These are phyloP conservation scores for Kuraishia capsulata DNA, from an alignment of 805 yeast genomes.

Conservation along the genomic window DNA sequence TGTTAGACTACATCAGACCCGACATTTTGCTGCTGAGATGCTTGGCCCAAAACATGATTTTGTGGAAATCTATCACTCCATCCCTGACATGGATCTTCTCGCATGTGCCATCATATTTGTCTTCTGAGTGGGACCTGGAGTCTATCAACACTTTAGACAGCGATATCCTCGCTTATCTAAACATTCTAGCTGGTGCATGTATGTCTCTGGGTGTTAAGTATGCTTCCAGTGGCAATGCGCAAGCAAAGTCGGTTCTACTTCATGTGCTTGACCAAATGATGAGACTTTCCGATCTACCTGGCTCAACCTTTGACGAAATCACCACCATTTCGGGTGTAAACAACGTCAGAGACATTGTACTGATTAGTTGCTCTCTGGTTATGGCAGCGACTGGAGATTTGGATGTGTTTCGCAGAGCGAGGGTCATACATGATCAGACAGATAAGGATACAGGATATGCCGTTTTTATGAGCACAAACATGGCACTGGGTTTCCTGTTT, in stretches of 20 bases:
- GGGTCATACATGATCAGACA: slow-evolving; percentile 57
- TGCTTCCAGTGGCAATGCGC: slow-evolving; percentile 58
- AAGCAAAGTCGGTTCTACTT: slow-evolving; percentile 47
- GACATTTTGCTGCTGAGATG: slow-evolving; percentile 62
- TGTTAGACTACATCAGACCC: slow-evolving; percentile 69
- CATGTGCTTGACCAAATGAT: slow-evolving; percentile 44
- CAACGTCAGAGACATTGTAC: slow-evolving; percentile 47
- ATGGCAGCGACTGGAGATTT: slow-evolving; percentile 93
- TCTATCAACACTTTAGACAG: slow-evolving; percentile 33
- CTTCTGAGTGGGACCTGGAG: slow-evolving; percentile 13
- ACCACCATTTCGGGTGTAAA: slow-evolving; percentile 45
- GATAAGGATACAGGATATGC: slow-evolving; percentile 44
- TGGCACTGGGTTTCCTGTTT: slow-evolving; percentile 82
- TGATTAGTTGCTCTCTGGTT: slow-evolving; percentile 58
- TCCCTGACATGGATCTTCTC: slow-evolving; percentile 45
- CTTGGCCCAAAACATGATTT: slow-evolving; percentile 52
- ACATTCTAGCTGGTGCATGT: slow-evolving; percentile 67
- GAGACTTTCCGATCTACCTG: slow-evolving; percentile 30
- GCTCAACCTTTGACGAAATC: slow-evolving; percentile 46
- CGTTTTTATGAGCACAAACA: slow-evolving; percentile 64
- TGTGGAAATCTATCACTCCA: slow-evolving; percentile 59
- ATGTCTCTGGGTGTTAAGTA: slow-evolving; percentile 64
- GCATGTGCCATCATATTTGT: slow-evolving; percentile 42
- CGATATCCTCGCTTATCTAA: slow-evolving; percentile 53
- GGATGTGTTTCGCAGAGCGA: slow-evolving; percentile 61